Evolutionary conservation across 345 rosid genomes (phyloP), one percentile per base, ranked within the genome.

Genomic region (Diplotaxis tenuifolia): DNA sequence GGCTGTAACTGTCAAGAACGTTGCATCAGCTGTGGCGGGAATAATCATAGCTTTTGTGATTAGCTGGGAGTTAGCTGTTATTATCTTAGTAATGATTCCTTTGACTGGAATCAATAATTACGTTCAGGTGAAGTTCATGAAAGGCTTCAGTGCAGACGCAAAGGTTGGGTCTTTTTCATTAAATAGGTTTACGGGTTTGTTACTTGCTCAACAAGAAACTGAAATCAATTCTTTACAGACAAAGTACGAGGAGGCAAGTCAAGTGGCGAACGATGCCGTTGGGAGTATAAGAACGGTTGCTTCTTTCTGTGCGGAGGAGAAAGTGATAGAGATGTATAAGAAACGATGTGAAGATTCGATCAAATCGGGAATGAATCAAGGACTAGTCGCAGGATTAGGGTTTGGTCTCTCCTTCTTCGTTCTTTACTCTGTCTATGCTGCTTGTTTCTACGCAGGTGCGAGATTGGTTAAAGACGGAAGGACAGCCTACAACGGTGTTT

Each of bases 261-360:
- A 42, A n/a, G 18, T 42, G 6, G 50, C 50, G 18, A 42, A 42
- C 50, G 50, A 42, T 42, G 50, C 50, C 7, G 50, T 42, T 42
- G 18, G 56, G 56, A 80, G 90, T 27, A 89, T 89, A 29, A 80
- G 92, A 80, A 89, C 92, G 22, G 84, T 87, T 21, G 88, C 89
- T 18, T 89, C 93, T 22, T 89, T 87, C 72, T 87, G 92, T 50
- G 89, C 89, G 0, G 96, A 89, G 69, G 84, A 85, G 20, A 86
- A 80, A 65, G 92, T 89, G 79, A 86, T 86, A 80, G 65, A 77
- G 6, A 42, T 84, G 15, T 87, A 83, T 73, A 20, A 66, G 72
- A 68, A 72, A 40, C 85, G 84, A 78, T 89, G 96, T 60, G 86
- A 86, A 52, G 82, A 79, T 57, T 89, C 92, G 0, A 19, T 79